Conservation (phyloP, 2,329 filamentous ascomycete species). For the Anisogramma anomala region DNA sequence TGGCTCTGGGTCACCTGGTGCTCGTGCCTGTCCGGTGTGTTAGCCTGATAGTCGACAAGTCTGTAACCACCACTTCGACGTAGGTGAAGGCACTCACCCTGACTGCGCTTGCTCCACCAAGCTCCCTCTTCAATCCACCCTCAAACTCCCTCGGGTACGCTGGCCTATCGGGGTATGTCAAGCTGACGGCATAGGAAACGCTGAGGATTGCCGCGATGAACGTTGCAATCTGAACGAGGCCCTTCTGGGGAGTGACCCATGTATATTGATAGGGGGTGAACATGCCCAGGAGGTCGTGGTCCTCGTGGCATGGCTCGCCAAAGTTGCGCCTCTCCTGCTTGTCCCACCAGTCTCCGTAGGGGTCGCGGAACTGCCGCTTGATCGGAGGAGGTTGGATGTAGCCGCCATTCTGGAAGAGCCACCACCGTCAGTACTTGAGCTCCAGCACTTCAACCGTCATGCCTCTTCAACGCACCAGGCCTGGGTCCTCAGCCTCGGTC, state of each 20-base stretch:
- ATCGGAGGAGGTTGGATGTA: conserved; percentile 67
- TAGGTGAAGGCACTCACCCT: conserved; percentile 40
- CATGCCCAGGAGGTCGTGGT: conserved; percentile 84
- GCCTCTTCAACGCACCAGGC: conserved; percentile 7
- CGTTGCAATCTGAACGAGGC: conserved; percentile 52
- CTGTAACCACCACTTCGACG: not conserved
- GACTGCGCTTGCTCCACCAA: conserved; percentile 57
- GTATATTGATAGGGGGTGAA: conserved; percentile 86
- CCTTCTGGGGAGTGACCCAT: conserved; percentile 62
- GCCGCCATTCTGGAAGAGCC: conserved; percentile 58
- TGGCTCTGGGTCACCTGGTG: conserved; percentile 42
- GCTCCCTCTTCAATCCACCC: conserved; percentile 60
- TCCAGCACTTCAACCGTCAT: not conserved
- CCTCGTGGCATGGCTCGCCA: conserved; percentile 91
- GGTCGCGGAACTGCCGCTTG: conserved; percentile 88
- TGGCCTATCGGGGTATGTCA: conserved; percentile 60
- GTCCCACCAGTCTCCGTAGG: conserved; percentile 92
- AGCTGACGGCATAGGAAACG: conserved; percentile 55
- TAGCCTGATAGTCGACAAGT: not conserved
- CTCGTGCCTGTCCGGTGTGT: conserved; percentile 34
- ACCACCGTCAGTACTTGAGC: conserved; percentile 8
- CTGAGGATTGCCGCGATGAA: conserved; percentile 55
- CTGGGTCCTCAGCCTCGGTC: conserved; percentile 51
- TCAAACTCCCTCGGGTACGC: conserved; percentile 60
- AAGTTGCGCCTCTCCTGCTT: conserved; percentile 95